Base-by-base conservation (phyloP, 441 rosid species). In the Iberis amara region DNA sequence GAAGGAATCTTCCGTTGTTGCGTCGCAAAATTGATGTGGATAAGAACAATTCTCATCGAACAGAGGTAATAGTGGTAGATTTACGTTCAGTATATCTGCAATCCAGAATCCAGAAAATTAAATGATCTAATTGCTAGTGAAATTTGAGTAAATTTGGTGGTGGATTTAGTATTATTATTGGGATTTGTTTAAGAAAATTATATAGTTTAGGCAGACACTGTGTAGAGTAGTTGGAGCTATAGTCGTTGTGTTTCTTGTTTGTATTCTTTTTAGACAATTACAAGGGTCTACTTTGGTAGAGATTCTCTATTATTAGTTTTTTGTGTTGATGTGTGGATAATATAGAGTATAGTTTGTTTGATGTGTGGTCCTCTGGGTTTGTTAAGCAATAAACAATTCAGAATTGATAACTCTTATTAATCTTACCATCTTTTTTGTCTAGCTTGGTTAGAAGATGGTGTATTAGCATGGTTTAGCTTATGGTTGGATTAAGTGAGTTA, bases 11-110 rank as follows among this genome's bases (percentile, higher is more conserved):
- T 50, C 54, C 73, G 23, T 70, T 69, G 0, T 71, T 66, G 0
- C 82, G 94, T 60, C 83, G 85, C 35, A 85, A 75, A 70, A 73
- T 77, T 55, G 88, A 80, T 57, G 72, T 62, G 8, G 83, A 81
- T 36, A 79, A 71, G 53, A 47, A 73, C 52, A 72, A 38, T 47
- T 18, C 11, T 12, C 48, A 21, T 39, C 80, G 58, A 7, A 44
- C 55, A 6, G 59, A 72, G 78, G 82, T 77, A 59, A 64, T 27
- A 33, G 38, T 46, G 8, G 31, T 12, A 6, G 0, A 11, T 31
- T 55, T 40, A 9, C 42, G 12, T 6, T 23, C n/a, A 11, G 10
- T 7, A 24, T 10, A 24, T 26, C 3, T 18, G 21, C 21, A 18
- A 18, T 18, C 21, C 21, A 18, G 21, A 18, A 1, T 18, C 21